Conservation (phyloP, 257 asterid genomes). For the Oldenlandia corymbosa region DNA sequence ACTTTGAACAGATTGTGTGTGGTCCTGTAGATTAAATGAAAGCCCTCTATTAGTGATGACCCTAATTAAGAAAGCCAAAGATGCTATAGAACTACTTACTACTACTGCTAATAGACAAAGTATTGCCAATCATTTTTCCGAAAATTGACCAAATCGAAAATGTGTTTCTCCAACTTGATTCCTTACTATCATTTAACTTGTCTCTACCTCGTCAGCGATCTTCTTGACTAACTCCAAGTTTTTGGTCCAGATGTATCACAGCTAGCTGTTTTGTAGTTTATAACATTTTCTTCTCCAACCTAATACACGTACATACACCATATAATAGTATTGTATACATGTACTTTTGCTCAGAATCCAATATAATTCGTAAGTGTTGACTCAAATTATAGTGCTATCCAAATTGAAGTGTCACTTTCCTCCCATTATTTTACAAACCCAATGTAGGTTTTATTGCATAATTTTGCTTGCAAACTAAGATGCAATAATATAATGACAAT, state of each 20-base stretch:
- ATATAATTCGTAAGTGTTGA: too few species aligned
- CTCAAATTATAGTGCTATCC: too few species aligned
- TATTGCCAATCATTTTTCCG: too few species aligned
- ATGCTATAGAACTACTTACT: too few species aligned
- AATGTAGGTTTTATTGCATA: slow-evolving; percentile 29
- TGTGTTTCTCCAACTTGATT: slow-evolving; percentile 6
- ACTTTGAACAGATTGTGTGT: too few species aligned
- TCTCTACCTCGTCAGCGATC: not conserved
- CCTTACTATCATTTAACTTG: not conserved
- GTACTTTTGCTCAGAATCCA: too few species aligned
- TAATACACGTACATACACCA: not conserved
- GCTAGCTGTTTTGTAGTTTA: not conserved
- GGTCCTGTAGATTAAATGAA: too few species aligned
- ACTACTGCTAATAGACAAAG: too few species aligned
- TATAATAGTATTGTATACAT: too few species aligned
- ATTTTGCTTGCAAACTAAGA: slow-evolving; percentile 54
- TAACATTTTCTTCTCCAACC: not conserved
- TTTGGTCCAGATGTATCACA: not conserved
- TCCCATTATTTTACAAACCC: slow-evolving; percentile 46
- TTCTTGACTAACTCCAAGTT: slow-evolving; percentile 1
- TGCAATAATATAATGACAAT: slow-evolving; percentile 8
- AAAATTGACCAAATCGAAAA: too few species aligned
- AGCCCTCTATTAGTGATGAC: too few species aligned
- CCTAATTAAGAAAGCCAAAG: too few species aligned
- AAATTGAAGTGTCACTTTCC: slow-evolving; percentile 35